phyloP scores from a whole-genome alignment of 2,329 filamentous ascomycete species.

The Trichophyton rubrum region DNA sequence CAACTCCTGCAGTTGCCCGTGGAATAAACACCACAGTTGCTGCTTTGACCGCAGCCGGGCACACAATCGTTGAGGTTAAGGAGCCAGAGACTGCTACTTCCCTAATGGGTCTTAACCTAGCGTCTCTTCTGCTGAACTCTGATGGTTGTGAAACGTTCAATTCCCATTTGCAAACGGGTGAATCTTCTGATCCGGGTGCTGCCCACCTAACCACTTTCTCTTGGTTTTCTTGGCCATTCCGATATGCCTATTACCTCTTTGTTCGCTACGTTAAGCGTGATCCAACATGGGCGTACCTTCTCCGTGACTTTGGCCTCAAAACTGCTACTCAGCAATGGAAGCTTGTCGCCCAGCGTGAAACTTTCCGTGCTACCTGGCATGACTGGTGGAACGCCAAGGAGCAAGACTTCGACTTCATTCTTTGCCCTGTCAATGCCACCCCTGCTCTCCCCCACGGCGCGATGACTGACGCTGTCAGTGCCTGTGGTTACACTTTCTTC shows the following conservation, averaged over 20 bases:
- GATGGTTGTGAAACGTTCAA: slow-evolving; percentile 74
- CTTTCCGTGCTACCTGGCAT: slow-evolving; percentile 66
- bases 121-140: slow-evolving; percentile 66
- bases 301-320: slow-evolving; percentile 62
- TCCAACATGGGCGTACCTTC: slow-evolving; percentile 61
- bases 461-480: slow-evolving; percentile 74
- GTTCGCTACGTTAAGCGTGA: slow-evolving; percentile 73
- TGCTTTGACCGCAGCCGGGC: slow-evolving; percentile 58
- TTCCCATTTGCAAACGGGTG: slow-evolving; percentile 61
- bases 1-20: slow-evolving; percentile 68
- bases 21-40: slow-evolving; percentile 58
- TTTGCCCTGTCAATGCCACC: slow-evolving; percentile 79
- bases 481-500: slow-evolving; percentile 84
- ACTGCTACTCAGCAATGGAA: slow-evolving; percentile 70
- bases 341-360: slow-evolving; percentile 63
- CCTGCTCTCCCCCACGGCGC: slow-evolving; percentile 76
- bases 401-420: slow-evolving; percentile 64
- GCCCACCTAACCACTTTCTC: slow-evolving; percentile 63
- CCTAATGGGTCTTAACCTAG: slow-evolving; percentile 63
- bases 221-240: slow-evolving; percentile 57
- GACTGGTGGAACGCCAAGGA: slow-evolving; percentile 65
- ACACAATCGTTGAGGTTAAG: slow-evolving; percentile 56
- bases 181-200: slow-evolving; percentile 68
- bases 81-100: slow-evolving; percentile 63
- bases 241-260: slow-evolving; percentile 80